Evolutionary conservation across 2,329 filamentous ascomycete species (phyloP).

Genomic region (Penicillium sumatraense): DNA sequence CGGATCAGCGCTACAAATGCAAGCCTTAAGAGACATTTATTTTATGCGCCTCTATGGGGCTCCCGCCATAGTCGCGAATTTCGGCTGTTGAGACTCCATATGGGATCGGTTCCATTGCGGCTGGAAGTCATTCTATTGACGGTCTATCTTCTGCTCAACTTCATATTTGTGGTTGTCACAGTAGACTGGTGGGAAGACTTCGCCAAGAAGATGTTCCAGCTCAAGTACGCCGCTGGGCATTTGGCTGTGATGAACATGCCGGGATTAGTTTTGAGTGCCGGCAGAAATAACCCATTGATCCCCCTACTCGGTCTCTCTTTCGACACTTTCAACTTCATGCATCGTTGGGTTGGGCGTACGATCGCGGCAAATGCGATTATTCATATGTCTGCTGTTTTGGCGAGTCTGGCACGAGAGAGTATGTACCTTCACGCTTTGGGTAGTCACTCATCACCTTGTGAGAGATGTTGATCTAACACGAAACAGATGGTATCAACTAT

Average conservation of each 20-base stretch:
- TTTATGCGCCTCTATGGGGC: slow-evolving; percentile 68
- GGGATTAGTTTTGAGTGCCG: slow-evolving; percentile 80
- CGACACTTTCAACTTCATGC: slow-evolving; percentile 89
- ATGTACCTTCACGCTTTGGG: slow-evolving; percentile 2
- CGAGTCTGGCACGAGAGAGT: slow-evolving; percentile 26
- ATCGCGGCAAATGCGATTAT: slow-evolving; percentile 69
- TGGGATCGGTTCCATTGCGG: slow-evolving; percentile 74
- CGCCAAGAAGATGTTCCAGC: slow-evolving; percentile 39
- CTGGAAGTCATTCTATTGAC: slow-evolving; percentile 72
- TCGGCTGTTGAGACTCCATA: slow-evolving; percentile 66
- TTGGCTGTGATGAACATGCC: slow-evolving; percentile 86
- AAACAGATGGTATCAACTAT: slow-evolving; percentile 60
- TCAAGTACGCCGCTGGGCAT: slow-evolving; percentile 81
- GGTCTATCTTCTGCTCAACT: slow-evolving; percentile 69
- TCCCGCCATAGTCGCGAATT: slow-evolving; percentile 76
- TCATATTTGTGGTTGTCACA: slow-evolving; percentile 66
- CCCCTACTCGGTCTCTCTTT: slow-evolving; percentile 79
- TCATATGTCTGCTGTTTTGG: slow-evolving; percentile 58
- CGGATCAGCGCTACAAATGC: slow-evolving; percentile 19
- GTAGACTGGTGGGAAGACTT: slow-evolving; percentile 39
- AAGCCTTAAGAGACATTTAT: slow-evolving; percentile 44
- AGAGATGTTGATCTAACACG: no score
- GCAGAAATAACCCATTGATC: slow-evolving; percentile 91
- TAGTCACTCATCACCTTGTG: no score
- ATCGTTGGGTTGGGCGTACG: slow-evolving; percentile 79